Evolutionary conservation across 202 grass and related monocot genomes (phyloP), one percentile per base, ranked within the genome.

Genomic region (Miscanthus sacchariflorus): DNA sequence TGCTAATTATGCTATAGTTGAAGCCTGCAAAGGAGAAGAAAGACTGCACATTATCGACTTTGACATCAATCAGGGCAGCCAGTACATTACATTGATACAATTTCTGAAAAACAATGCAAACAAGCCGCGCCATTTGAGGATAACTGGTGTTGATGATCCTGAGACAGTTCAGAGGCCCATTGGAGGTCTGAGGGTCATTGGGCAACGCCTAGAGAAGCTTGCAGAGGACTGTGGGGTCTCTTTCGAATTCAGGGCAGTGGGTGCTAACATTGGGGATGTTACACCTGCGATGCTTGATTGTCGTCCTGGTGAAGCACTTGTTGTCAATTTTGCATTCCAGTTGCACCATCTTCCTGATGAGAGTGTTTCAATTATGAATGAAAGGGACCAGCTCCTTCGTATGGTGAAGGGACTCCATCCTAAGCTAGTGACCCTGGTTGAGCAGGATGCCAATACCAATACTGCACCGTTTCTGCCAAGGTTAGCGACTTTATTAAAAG

Each of bases 331-430:
- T 86, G 93, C 97, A 3, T 99, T 96, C 82, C 97, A 96, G 72
- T 89, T 99, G 79, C 97, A 99, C 83, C 97, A 99, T 80, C 93
- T 99, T 85, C 97, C 97, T 50, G 97, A 99, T 78, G 97, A 99
- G 77, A 99, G 97, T 45, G 97, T 99, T 79, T 99, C 97, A 19
- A 93, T 92, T 13, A 79, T 96, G 77, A 99, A 96, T n/a, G 90
- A 99, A 81, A 93, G 97, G 52, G 97, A 99, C 14, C 90, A 91
- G 67, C 89, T 99, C 56, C 91, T 99, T 74, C 92, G 97, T 42
- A 99, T 99, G 97, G 94, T 99, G 27, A 99, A 96, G 91, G 86
- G 93, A 42, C 91, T 99, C 59, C 81, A 86, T 75, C 97, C 97
- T 70, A 96, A 99, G 67, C 84, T 99, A 43, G 94, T 99, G 30